A percentile compares a stretch with the other conserved stretches of the same genome.
These are phyloP conservation scores for Barnettozyma populi DNA, from an alignment of 805 yeast genomes.

Conservation along the genomic window DNA sequence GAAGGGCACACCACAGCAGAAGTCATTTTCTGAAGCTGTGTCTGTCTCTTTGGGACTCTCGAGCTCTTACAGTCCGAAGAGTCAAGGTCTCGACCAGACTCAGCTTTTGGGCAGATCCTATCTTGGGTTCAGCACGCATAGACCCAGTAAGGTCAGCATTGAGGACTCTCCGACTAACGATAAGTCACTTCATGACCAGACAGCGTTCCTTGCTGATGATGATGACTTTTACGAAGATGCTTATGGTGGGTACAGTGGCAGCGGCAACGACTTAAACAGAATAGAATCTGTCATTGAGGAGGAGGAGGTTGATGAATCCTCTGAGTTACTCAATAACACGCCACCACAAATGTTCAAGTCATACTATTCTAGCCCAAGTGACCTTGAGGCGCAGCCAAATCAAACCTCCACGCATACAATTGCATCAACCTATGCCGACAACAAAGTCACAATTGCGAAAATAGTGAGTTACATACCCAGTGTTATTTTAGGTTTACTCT, in stretches of 20 bases:
- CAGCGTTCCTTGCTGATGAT: constrained; percentile 53
- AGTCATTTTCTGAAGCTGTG: constrained; percentile 23
- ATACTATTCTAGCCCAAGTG: constrained; percentile 1
- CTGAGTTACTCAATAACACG: neutral
- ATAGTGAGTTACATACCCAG: constrained; percentile 49
- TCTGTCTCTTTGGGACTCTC: constrained; percentile 24
- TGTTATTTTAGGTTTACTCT: constrained; percentile 74
- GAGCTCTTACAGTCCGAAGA: constrained; percentile 16
- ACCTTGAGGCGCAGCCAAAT: constrained; percentile 8
- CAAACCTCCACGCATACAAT: neutral
- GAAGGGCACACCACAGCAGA: constrained; percentile 8
- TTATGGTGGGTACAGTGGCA: neutral
- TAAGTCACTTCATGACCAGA: constrained; percentile 47
- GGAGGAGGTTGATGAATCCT: constrained; percentile 4
- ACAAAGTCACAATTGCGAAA: constrained; percentile 13
- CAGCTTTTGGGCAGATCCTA: constrained; percentile 21
- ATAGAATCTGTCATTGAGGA: neutral
- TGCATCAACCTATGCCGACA: neutral
- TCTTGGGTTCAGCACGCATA: constrained; percentile 22
- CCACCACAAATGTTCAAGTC: neutral
- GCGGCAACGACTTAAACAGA: neutral
- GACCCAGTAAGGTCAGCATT: neutral
- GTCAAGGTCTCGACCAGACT: constrained; percentile 10
- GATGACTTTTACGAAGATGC: constrained; percentile 35
- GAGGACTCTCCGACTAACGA: constrained; percentile 21